Evolutionary conservation across 2,329 filamentous ascomycete species (phyloP), one percentile per base, ranked within the genome.

Genomic region (Graphilbum ipis-grandicollis): DNA sequence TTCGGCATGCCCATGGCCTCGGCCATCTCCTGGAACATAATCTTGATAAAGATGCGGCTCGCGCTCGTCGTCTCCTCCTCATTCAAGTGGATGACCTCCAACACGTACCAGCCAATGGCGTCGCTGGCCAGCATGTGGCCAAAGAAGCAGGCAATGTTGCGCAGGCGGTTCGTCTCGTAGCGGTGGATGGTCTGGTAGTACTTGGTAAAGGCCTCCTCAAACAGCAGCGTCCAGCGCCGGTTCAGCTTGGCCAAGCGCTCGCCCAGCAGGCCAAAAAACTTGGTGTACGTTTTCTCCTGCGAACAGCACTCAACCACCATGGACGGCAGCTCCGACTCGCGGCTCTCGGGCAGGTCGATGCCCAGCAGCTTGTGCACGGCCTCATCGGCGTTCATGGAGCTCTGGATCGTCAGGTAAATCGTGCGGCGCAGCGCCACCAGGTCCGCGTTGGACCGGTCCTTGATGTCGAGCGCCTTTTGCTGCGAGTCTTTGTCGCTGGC

Each of bases 101-200:
- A 58, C 18, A 83, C 79, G 51, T 96, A 83, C 90, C 90, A 96
- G 40, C 82, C 82, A 40, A 98, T 78, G 17, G 83, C 83, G 51
- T 94, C 85, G 9, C 77, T 81, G 33, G 81, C 77, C 36, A 98
- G 69, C 51, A 96, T 68, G 52, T 96, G 85, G 10, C 85, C 86
- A 49, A 96, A 98, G 53, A 98, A 84, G 42, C 86, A 75, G 15
- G 88, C 90, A 50, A 96, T 88, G 52, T 96, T 98, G 43, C 90
- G 79, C 28, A 98, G 68, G 42, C 84, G 75, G 56, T 94, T 96
- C 30, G 88, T 96, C 55, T 96, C 90, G 54, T 92, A 93, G 14
- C 90, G 80, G 57, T 98, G 90, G 43, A 96, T 96, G 0, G 86
- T 96, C 43, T 92, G 83, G 64, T 94, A 98, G 58, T 96, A 94